A percentile compares a stretch with the other conserved stretches of the same genome.
phyloP scores from a whole-genome alignment of 2,329 filamentous ascomycete species.

The Trichophyton mentagrophytes region DNA sequence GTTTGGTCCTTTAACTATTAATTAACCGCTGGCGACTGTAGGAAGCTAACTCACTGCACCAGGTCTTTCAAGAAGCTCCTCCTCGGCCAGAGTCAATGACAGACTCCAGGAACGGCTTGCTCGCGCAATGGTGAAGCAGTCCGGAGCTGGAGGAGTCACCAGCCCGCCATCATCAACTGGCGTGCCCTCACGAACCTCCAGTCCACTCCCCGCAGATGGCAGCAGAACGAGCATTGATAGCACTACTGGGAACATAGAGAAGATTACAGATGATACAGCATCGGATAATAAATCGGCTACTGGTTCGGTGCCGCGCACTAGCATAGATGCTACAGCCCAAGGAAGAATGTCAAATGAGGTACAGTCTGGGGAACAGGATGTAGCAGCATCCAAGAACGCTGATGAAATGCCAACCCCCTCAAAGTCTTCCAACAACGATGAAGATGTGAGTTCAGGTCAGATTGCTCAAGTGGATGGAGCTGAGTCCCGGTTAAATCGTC shows the following conservation, averaged over 20 bases:
- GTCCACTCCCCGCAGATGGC: slow-evolving; percentile 35
- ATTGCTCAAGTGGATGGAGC: slow-evolving; percentile 13
- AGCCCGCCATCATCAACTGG: slow-evolving; percentile 38
- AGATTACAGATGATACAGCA: slow-evolving; percentile 16
- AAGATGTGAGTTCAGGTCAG: neutral
- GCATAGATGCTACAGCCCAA: slow-evolving; percentile 19
- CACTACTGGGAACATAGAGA: slow-evolving; percentile 13
- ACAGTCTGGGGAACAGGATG: neutral
- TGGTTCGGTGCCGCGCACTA: slow-evolving; percentile 16
- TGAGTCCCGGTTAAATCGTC: slow-evolving; percentile 8
- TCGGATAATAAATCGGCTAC: slow-evolving; percentile 13
- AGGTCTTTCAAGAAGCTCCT: slow-evolving; percentile 50
- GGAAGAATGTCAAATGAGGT: slow-evolving; percentile 16
- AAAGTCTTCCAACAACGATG: neutral
- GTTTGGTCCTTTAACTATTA: neutral
- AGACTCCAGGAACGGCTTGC: slow-evolving; percentile 81
- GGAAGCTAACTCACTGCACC: slow-evolving; percentile 8
- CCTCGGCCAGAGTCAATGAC: slow-evolving; percentile 58
- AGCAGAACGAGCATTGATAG: slow-evolving; percentile 27
- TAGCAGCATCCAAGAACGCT: neutral
- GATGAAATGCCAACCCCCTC: neutral
- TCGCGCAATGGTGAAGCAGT: slow-evolving; percentile 68
- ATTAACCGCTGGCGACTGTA: neutral
- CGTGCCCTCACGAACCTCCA: slow-evolving; percentile 41
- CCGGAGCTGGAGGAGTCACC: slow-evolving; percentile 36